phyloP scores from a whole-genome alignment of 495 filamentous ascomycete species.

The Poronia punctata region DNA sequence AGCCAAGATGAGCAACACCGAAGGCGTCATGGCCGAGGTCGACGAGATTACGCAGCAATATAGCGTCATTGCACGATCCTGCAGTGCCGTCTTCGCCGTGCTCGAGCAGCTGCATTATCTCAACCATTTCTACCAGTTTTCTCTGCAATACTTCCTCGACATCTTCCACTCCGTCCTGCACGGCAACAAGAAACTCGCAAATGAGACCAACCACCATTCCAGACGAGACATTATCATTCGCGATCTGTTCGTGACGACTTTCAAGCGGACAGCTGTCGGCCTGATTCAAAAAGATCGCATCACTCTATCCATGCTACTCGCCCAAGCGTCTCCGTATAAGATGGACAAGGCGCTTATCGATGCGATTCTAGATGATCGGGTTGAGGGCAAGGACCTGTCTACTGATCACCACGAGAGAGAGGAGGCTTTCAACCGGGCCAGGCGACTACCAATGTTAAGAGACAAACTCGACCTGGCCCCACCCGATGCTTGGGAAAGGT shows the following conservation, averaged over 20 bases:
- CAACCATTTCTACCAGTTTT: constrained; percentile 99
- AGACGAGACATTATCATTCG: constrained; percentile 82
- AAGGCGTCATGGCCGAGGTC: constrained; percentile 96
- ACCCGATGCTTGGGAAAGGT: constrained; percentile 65
- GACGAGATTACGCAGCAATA: constrained; percentile 91
- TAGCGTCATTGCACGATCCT: constrained; percentile 83
- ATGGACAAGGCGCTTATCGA: constrained; percentile 90
- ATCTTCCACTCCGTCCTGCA: constrained; percentile 93
- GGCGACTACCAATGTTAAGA: constrained; percentile 66
- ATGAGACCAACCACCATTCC: constrained; percentile 64
- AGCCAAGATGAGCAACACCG: constrained; percentile 88
- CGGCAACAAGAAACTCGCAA: constrained; percentile 64
- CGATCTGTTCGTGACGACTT: constrained; percentile 85
- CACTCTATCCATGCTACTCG: constrained; percentile 91
- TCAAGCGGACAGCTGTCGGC: constrained; percentile 86
- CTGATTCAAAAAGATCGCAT: constrained; percentile 90
- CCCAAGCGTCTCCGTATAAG: constrained; percentile 85
- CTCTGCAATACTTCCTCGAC: constrained; percentile 92
- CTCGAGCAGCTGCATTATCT: constrained; percentile 95
- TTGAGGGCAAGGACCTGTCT: constrained; percentile 74
- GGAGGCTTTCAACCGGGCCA: constrained; percentile 60
- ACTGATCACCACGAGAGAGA: constrained; percentile 55
- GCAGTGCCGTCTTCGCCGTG: constrained; percentile 93
- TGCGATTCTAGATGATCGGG: constrained; percentile 68
- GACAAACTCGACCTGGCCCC: constrained; percentile 56